Evolutionary conservation across 208 protist species (phyloP), one percentile per base, ranked within the genome.

Genomic region (Vickermania spadyakhi): DNA sequence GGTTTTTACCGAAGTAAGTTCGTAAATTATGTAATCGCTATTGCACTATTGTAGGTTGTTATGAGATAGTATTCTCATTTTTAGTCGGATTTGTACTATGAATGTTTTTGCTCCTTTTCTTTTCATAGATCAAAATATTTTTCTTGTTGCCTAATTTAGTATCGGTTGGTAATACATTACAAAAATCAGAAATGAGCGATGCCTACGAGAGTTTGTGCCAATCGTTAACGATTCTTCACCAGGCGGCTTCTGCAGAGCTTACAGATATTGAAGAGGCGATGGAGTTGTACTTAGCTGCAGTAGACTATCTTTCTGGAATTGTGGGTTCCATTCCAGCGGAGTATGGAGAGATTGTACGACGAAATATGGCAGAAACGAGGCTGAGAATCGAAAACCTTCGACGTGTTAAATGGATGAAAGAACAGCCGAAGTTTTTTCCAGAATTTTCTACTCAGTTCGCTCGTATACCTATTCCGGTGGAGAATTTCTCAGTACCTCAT

Each of bases 161-260:
- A n/a, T n/a, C n/a, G n/a, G n/a, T n/a, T n/a, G n/a, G n/a, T n/a
- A n/a, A n/a, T n/a, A n/a, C n/a, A n/a, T n/a, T n/a, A n/a, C n/a
- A n/a, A n/a, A n/a, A n/a, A n/a, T n/a, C n/a, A n/a, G n/a, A n/a
- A n/a, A n/a, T n/a, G n/a, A n/a, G n/a, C n/a, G n/a, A n/a, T n/a
- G n/a, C n/a, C n/a, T 28, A 71, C 11, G 79, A 88, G 60, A 68
- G 62, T 7, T 73, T 93, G 51, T 72, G 74, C 26, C 78, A 90
- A 62, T 66, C 75, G n/a, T 71, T 93, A 30, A 67, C 73, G 1
- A 60, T 89, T 18, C 74, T 90, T 41, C 82, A 89, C 72, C 83
- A 93, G 55, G 86, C 71, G 18, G 86, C 63, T 36, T 72, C 83
- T 5, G 70, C 82, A 11, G 81, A 93, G 31, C 68, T 76, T 18